Evolutionary conservation across 805 yeast genomes (phyloP), one percentile per base, ranked within the genome.

Genomic region (Ogataea corticis): DNA sequence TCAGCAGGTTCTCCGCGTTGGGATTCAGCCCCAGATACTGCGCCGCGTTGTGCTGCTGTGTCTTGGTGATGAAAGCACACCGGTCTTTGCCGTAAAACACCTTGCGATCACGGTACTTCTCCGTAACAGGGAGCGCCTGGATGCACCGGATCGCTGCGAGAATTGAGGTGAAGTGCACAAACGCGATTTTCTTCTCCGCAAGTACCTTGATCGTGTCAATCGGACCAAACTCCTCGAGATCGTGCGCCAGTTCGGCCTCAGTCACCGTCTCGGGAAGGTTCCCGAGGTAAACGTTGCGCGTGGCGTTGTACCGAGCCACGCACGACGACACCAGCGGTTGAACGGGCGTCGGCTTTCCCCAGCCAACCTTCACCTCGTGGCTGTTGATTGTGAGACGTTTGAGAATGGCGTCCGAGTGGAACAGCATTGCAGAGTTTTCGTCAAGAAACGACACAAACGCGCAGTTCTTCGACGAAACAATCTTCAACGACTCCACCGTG

Each of bases 41-140:
- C 3, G 97, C 96, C 15, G 97, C 98, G 63, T 92, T 90, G 62
- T 91, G 97, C 68, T 90, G 96, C 67, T 94, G 97, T 14, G 97
- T 87, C 65, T 88, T 89, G 19, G 97, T 89, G 36, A 92, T 87
- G 59, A 89, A 89, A 2, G 97, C 96, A 71, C 94, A 87, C 67
- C 98, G 76, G 67, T 92, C 98, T 65, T 90, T 91, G 49, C 97
- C 98, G 61, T 88, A 91, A 58, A 80, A 87, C 33, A 95, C 85
- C 65, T 87, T 88, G 47, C 85, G 81, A 52, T 82, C 85, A 46
- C 76, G 71, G 72, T 90, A 92, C 58, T 82, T 82, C 31, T 82
- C 82, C 40, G 75, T 75, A 27, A 78, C 69, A 1, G 92, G 87
- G 45, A 94, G 72, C 46, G 80, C 79, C 40, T 86, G 80, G 36